A percentile compares a stretch with the other conserved stretches of the same genome.
These are phyloP conservation scores for Scopulariopsis brevicaulis DNA, from an alignment of 2,329 filamentous ascomycete species.

Conservation along the genomic window DNA sequence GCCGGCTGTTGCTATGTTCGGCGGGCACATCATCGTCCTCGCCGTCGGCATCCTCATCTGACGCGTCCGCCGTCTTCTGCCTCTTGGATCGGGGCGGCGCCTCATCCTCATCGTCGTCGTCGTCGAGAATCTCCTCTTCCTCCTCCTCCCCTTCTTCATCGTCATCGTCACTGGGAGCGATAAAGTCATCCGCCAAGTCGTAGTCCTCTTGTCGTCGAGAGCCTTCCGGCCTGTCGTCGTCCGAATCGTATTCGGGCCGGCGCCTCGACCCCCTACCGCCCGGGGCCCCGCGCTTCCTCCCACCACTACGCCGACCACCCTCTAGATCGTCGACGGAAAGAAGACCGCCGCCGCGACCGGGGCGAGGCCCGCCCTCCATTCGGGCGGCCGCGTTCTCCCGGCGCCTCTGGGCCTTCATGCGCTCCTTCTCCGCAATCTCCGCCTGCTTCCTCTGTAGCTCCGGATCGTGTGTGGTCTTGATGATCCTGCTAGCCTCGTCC, in stretches of 20 bases:
- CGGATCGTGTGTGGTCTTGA: constrained; percentile 61
- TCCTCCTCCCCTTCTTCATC: constrained; percentile 52
- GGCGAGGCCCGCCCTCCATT: constrained; percentile 44
- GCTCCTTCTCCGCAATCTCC: constrained; percentile 64
- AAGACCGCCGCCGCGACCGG: constrained; percentile 31
- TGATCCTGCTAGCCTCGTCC: constrained; percentile 51
- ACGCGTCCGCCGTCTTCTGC: constrained; percentile 32
- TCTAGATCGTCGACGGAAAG: constrained; percentile 62
- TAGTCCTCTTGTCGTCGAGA: constrained; percentile 59
- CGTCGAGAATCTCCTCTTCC: constrained; percentile 44
- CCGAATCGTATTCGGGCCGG: constrained; percentile 61
- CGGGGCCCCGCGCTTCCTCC: constrained; percentile 40
- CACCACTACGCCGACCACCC: constrained; percentile 25
- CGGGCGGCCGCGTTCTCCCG: constrained; percentile 57
- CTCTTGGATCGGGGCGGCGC: constrained; percentile 20
- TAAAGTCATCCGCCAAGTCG: constrained; percentile 69
- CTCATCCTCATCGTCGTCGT: constrained; percentile 37
- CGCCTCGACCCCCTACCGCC: constrained; percentile 41
- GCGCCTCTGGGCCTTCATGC: constrained; percentile 52
- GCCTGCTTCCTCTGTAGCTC: constrained; percentile 65
- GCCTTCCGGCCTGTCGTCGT: constrained; percentile 57
- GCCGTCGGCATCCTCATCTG: constrained; percentile 40
- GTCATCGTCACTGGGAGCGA: constrained; percentile 66
- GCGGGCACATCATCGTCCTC: constrained; percentile 37
- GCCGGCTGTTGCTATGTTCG: constrained; percentile 24